Conservation (phyloP, 768 basidiomycete genomes). For the Serendipita sp. region DNA sequence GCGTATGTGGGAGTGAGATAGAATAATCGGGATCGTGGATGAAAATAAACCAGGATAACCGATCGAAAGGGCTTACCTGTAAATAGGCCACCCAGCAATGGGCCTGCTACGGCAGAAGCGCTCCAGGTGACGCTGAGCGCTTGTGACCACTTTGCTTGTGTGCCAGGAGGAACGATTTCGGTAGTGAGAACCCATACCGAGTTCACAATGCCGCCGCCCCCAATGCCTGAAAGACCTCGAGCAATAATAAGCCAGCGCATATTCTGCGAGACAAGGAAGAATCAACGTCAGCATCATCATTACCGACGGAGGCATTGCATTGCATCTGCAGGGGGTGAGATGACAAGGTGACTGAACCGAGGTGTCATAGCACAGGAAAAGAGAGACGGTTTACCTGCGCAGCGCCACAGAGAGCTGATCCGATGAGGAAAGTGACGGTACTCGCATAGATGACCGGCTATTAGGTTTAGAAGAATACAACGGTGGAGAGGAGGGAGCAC, state of each 20-base stretch:
- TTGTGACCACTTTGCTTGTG: slow-evolving; percentile 71
- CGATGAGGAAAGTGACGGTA: slow-evolving; percentile 58
- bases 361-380: slow-evolving; percentile 12
- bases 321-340: background rate
- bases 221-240: slow-evolving; percentile 53
- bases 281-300: too few species aligned
- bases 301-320: too few species aligned
- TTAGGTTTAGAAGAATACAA: background rate
- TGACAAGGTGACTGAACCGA: slow-evolving; percentile 12
- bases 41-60: background rate
- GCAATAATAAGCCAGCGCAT: slow-evolving; percentile 51
- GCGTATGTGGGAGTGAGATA: too few species aligned
- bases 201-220: slow-evolving; percentile 77
- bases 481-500: background rate
- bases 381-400: slow-evolving; percentile 36
- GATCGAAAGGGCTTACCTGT: slow-evolving; percentile 37
- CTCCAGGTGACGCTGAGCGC: slow-evolving; percentile 77
- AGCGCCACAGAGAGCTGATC: slow-evolving; percentile 64
- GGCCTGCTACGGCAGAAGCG: slow-evolving; percentile 71
- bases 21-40: too few species aligned
- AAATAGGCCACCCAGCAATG: slow-evolving; percentile 68
- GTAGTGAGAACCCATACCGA: slow-evolving; percentile 78
- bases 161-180: slow-evolving; percentile 58
- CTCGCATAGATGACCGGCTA: slow-evolving; percentile 58
- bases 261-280: slow-evolving; percentile 16